Evolutionary conservation across 768 basidiomycete species (phyloP), one percentile per base, ranked within the genome.

Genomic region (Suillus tomentosus): DNA sequence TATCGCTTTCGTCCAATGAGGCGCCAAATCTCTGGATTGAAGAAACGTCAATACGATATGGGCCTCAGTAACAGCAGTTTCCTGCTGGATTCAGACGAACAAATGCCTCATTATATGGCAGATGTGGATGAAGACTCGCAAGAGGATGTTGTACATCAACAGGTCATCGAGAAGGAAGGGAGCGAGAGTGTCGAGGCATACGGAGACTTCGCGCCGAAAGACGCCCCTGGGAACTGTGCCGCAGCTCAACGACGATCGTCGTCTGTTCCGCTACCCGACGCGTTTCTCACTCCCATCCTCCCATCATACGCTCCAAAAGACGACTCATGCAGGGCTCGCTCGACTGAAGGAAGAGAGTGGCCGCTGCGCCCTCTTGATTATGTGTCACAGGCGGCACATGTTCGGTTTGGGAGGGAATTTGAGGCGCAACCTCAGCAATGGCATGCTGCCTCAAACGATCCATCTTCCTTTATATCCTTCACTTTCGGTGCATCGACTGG

Each of bases 1-100:
- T 91, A 91, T 73, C 83, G 82, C 57, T 91, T 85, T 72, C 79
- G 82, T 22, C 90, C 90, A 13, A 73, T 78, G 76, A 83, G 81
- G 71, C 78, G 78, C 43, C 72, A 69, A 47, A 58, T 59, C 0
- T 75, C 66, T 10, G 65, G 56, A 39, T 66, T 50, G 71, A 71
- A 63, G 68, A 66, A 63, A 43, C 39, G 63, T 22, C 64, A 65
- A 47, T 19, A 55, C 40, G 69, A 73, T 65, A 58, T 69, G 66
- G 59, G 66, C 66, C 60, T 56, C 59, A 19, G 60, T 70, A 34
- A 70, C 72, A 40, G 9, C 55, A 14, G 8, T 58, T 43, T 40
- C 27, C 27, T 17, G n/a, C 24, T 58, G 11, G 61, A 51, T 48
- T 58, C 57, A 19, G 57, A 58, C 24, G 57, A 58, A 45, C 50